phyloP scores from a whole-genome alignment of 768 basidiomycete genomes.

The Agrocybe pediades region DNA sequence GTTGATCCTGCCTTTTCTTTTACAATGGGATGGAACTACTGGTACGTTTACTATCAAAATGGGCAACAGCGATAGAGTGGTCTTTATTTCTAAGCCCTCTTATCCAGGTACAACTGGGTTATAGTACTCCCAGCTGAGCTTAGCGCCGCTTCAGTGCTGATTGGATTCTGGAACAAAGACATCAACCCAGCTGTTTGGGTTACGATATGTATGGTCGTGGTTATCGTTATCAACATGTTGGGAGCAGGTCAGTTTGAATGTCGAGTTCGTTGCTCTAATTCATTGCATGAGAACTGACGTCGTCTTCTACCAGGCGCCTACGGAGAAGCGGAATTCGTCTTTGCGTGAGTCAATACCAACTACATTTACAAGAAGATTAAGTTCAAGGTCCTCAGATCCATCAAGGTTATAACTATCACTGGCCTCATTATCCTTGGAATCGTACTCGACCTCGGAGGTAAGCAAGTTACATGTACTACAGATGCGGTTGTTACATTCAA shows the following conservation, averaged over 20 bases:
- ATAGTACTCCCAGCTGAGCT: constrained; percentile 74
- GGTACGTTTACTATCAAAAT: constrained; percentile 24
- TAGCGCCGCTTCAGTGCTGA: constrained; percentile 73
- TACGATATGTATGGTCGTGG: constrained; percentile 71
- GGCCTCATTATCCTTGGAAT: constrained; percentile 72
- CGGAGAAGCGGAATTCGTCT: constrained; percentile 85
- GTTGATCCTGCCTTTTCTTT: constrained; percentile 74
- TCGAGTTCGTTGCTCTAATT: constrained; percentile 2
- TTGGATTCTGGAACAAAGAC: constrained; percentile 67
- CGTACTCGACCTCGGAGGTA: constrained; percentile 79
- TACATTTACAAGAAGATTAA: not conserved
- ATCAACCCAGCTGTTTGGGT: constrained; percentile 80
- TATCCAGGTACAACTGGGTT: constrained; percentile 55
- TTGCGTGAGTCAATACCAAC: constrained; percentile 54
- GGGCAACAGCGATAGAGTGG: not conserved
- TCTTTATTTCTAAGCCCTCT: constrained; percentile 4
- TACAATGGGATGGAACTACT: constrained; percentile 56
- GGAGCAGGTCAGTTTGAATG: constrained; percentile 52
- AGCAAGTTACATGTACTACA: constrained; percentile 8
- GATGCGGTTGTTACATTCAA: not conserved
- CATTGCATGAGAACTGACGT: not conserved
- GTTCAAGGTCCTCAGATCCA: constrained; percentile 45
- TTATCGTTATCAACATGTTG: constrained; percentile 72
- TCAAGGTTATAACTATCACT: constrained; percentile 86
- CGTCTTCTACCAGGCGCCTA: constrained; percentile 55